Evolutionary conservation across 805 yeast species (phyloP), one percentile per base, ranked within the genome.

Genomic region (Tetrapisispora fleetii): DNA sequence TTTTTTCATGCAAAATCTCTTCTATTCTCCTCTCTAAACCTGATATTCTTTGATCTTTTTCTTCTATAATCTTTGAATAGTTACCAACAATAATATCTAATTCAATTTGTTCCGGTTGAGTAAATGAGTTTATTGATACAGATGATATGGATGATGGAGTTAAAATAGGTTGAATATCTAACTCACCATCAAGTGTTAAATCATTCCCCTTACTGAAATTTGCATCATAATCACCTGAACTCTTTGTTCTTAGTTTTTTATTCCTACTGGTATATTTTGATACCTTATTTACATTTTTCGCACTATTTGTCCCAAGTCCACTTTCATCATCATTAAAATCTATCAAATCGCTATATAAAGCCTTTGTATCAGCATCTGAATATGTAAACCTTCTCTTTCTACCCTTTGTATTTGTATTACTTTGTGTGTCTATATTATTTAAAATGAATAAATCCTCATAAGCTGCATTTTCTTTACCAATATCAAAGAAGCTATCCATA

Each of bases 371-470:
- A 13, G 35, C 36, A 30, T 41, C 37, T 9, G 44, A 28, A 18
- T 28, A 41, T 8, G 44, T 41, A 16, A 41, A 41, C 37, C 44
- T 41, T 41, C 44, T 41, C n/a, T 41, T 41, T 24, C 28, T 41
- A 2, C 24, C 21, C 18, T 30, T 28, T 13, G 17, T 27, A 3
- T 40, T 33, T 7, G n/a, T 14, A 40, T 28, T n/a, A 4, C 13
- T 35, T 10, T 41, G 18, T 10, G 44, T 28, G 7, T 28, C 17
- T 19, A 30, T 32, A 17, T 41, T 22, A 19, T 32, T 30, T 14
- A 41, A 32, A 18, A 41, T 28, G 28, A 41, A 41, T 32, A 41
- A 30, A 19, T 41, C 37, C 4, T 28, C 44, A 14, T 41, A 41
- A 21, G 28, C 37, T 17, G 32, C 18, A 30, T 17, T 41, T n/a